Percentiles rank a stretch among this genome's conserved stretches.
Evolutionary conservation across 768 basidiomycete species (phyloP).

Genomic region (Suillus americanus): DNA sequence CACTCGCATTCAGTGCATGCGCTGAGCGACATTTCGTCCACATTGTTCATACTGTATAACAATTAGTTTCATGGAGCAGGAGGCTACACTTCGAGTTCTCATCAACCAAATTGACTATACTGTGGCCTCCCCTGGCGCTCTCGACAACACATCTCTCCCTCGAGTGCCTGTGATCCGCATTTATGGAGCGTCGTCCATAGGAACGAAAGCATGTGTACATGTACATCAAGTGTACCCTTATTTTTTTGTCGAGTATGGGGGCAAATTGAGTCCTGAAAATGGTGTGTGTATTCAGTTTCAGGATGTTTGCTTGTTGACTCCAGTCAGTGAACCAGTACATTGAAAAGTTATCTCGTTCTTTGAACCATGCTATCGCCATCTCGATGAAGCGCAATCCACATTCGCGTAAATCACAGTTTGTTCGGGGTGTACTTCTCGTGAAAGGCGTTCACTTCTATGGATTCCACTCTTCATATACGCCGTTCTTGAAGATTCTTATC

Average conservation of each 20-base stretch:
- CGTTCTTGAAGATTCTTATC: conserved; percentile 86
- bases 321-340: conserved; percentile 71
- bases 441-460: conserved; percentile 98
- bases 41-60: background rate
- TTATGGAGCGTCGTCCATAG: conserved; percentile 77
- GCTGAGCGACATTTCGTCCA: background rate
- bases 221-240: conserved; percentile 95
- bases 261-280: conserved; percentile 57
- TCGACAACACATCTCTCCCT: conserved; percentile 63
- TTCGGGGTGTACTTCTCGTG: conserved; percentile 79
- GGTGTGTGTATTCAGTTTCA: conserved; percentile 43
- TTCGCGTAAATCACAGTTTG: conserved; percentile 54
- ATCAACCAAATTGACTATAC: conserved; percentile 65
- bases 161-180: conserved; percentile 82
- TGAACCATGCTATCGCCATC: conserved; percentile 85
- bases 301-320: background rate
- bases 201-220: conserved; percentile 82
- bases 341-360: conserved; percentile 61
- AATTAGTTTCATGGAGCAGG: conserved; percentile 7
- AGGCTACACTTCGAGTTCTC: conserved; percentile 39
- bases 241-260: conserved; percentile 82
- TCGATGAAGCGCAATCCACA: conserved; percentile 74
- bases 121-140: conserved; percentile 53
- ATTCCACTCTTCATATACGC: conserved; percentile 79
- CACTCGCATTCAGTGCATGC: background rate